These are phyloP conservation scores for Cytidiella melzeri DNA, from an alignment of 768 basidiomycete genomes.

Conservation along the genomic window DNA sequence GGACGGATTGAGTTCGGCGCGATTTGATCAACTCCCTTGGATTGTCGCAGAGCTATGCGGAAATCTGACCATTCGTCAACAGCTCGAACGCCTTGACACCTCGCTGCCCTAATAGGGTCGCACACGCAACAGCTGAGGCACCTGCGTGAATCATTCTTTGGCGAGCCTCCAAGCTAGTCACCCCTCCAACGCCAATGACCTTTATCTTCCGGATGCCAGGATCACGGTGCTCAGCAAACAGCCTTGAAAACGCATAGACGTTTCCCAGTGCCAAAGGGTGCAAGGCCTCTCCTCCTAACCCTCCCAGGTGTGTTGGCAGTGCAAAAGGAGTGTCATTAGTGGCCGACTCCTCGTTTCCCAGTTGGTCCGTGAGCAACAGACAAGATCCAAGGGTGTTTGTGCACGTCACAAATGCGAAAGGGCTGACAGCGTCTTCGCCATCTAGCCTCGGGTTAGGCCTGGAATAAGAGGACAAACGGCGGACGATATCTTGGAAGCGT, in stretches of 20 bases:
- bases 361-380: conserved; percentile 57
- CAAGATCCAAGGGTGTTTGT: conserved; percentile 77
- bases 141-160: conserved; percentile 71
- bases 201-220: conserved; percentile 41
- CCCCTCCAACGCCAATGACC: conserved; percentile 81
- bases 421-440: conserved; percentile 26
- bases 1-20: too few relatives aligned
- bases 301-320: conserved; percentile 60
- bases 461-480: conserved; percentile 38
- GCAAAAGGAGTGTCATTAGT: conserved; percentile 36
- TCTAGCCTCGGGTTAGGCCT: conserved; percentile 3
- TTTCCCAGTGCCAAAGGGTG: conserved; percentile 78
- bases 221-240: conserved; percentile 41
- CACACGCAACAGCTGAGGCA: conserved; percentile 63
- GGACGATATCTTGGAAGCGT: conserved; percentile 54
- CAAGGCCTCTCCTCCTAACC: conserved; percentile 69
- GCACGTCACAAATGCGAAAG: conserved; percentile 71
- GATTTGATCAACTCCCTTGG: too few relatives aligned
- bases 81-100: conserved; percentile 35
- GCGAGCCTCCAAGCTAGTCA: conserved; percentile 53
- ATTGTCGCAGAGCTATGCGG: too few relatives aligned
- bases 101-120: conserved; percentile 40
- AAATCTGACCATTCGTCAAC: background rate
- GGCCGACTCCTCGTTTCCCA: conserved; percentile 14
- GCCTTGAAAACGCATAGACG: conserved; percentile 52